Base-by-base conservation (phyloP, 164 flowering plant genomes). In the Cinnamomum chago region DNA sequence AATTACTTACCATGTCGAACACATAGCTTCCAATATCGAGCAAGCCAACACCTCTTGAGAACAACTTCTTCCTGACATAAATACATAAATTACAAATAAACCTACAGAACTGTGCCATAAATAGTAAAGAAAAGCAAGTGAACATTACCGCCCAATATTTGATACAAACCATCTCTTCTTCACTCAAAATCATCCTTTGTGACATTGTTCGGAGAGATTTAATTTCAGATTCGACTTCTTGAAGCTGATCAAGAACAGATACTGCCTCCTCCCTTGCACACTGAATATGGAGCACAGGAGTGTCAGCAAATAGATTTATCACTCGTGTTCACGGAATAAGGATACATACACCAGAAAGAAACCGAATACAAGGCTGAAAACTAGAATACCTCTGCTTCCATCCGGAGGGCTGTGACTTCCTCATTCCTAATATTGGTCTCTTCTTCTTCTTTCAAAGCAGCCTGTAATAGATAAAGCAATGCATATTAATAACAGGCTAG, bases 1-100 rank as follows among this genome's bases (percentile, higher is more conserved):
- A 70, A 65, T 68, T 6, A 50, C 51, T 82, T 89, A 95, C 99
- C 97, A 82, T 89, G 77, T 71, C 72, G 79, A 77, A 91, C 89
- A 75, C 94, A 89, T 81, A 95, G 83, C 58, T 81, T 82, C 99
- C 99, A 95, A 78, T 91, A 90, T 33, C 94, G 90, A 72, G 99
- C 92, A 82, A 95, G 97, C 99, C 99, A 95, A 72, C 98, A 95
- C 82, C 99, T 90, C 88, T 94, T 95, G 40, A 95, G 85, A 79
- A 95, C 94, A 51, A 93, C 91, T 83, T 94, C 98, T 80, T 95
- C 99, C 98, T 93, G 79, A 74, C 65, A 86, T 40, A 68, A 75
- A 10, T 73, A 66, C 47, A 35, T 35, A 35, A 35, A 35, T 35
- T 35, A 35, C 47, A 35, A 35, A 35, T 35, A 35, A 35, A 35